phyloP scores from a whole-genome alignment of 2,329 filamentous ascomycete genomes.

The Cladosporium sp. region DNA sequence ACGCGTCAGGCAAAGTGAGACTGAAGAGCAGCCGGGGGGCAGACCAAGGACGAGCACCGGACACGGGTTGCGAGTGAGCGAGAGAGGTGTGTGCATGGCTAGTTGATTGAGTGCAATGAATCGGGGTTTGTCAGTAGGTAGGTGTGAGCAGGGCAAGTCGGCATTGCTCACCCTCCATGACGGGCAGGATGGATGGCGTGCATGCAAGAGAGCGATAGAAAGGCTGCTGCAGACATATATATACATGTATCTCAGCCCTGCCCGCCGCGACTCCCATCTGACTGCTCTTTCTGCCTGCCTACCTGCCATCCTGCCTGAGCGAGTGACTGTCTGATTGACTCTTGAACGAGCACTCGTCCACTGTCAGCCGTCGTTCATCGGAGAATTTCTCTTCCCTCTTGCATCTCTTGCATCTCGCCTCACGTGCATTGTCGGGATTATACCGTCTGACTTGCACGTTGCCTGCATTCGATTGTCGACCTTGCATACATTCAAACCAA shows the following conservation, averaged over 20 bases:
- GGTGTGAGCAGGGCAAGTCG: not conserved
- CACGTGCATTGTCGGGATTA: too few species aligned
- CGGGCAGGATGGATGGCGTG: not conserved
- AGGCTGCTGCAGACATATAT: too few species aligned
- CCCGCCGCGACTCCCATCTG: conserved; percentile 6
- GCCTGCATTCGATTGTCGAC: too few species aligned
- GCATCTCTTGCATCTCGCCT: too few species aligned
- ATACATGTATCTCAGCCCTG: conserved; percentile 13
- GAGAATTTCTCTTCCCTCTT: too few species aligned
- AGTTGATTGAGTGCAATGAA: conserved; percentile 5
- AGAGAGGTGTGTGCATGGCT: conserved; percentile 6
- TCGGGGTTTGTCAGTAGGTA: conserved; percentile 3
- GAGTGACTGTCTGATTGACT: too few species aligned
- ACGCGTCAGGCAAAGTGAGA: conserved; percentile 13
- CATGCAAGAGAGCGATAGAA: conserved; percentile 3
- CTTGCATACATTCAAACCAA: too few species aligned
- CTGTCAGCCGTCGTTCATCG: not conserved
- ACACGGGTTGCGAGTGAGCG: not conserved
- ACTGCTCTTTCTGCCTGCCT: conserved; percentile 5
- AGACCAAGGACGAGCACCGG: not conserved
- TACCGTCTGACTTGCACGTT: too few species aligned
- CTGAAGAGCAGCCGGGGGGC: conserved; percentile 12
- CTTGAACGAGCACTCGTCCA: not conserved
- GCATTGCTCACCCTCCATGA: conserved; percentile 1
- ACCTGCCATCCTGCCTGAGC: conserved; percentile 9